Evolutionary conservation across 208 protist species (phyloP).

Genomic region (Trypanosoma brucei): DNA sequence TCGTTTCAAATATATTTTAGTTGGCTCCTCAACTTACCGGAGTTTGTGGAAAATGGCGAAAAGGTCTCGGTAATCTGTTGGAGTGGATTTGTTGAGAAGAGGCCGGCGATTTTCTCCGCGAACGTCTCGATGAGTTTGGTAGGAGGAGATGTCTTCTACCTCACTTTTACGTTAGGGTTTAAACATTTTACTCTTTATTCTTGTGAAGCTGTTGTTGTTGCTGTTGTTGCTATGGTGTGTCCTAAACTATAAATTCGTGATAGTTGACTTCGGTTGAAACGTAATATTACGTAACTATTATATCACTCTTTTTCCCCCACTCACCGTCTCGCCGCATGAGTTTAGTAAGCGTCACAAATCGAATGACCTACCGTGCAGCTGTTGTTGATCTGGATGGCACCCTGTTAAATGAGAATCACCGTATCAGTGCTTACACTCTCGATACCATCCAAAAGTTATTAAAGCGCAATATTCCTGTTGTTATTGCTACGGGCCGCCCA

Average conservation of each 20-base stretch:
- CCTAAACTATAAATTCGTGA: background rate
- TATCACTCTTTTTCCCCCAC: background rate
- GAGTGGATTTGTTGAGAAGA: too few species aligned
- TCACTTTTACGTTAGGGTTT: slow-evolving; percentile 3
- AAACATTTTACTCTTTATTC: slow-evolving; percentile 3
- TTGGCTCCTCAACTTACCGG: too few species aligned
- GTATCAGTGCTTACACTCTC: slow-evolving; percentile 27
- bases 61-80: too few species aligned
- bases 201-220: slow-evolving; percentile 13
- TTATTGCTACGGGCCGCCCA: slow-evolving; percentile 64
- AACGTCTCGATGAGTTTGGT: background rate
- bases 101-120: too few species aligned
- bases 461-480: slow-evolving; percentile 23
- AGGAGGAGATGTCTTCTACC: background rate
- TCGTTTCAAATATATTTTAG: too few species aligned
- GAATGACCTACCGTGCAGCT: slow-evolving; percentile 32
- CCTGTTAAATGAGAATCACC: slow-evolving; percentile 35
- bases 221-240: background rate
- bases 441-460: slow-evolving; percentile 28
- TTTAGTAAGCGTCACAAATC: background rate
- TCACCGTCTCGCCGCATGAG: background rate
- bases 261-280: background rate
- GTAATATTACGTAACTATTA: background rate
- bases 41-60: too few species aligned
- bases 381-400: slow-evolving; percentile 75